These are phyloP conservation scores for Globisporangium sylvaticum DNA, from an alignment of 352 stramenopile genomes.

Conservation along the genomic window DNA sequence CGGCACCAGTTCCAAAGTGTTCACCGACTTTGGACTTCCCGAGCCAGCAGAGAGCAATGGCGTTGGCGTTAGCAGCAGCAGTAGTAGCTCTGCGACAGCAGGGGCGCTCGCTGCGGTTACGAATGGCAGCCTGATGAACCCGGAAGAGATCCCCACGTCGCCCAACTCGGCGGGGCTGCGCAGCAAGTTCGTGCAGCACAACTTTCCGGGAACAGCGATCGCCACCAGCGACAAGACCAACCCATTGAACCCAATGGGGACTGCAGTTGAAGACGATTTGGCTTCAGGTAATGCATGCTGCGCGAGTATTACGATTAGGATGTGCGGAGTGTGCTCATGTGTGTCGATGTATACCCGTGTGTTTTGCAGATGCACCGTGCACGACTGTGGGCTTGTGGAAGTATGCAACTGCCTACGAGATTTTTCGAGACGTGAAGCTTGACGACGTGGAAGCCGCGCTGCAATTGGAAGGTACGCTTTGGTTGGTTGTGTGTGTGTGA, in stretches of 20 bases:
- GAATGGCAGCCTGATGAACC: slow-evolving; percentile 15
- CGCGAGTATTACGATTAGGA: not conserved
- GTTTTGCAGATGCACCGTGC: slow-evolving; percentile 47
- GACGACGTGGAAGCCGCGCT: slow-evolving; percentile 58
- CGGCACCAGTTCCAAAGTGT: slow-evolving; percentile 37
- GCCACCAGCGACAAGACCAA: slow-evolving; percentile 22
- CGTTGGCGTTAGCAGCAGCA: not conserved
- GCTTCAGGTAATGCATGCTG: slow-evolving; percentile 34
- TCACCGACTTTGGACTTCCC: slow-evolving; percentile 22
- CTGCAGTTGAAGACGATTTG: slow-evolving; percentile 66
- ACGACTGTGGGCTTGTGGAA: slow-evolving; percentile 69
- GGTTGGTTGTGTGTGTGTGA: not conserved
- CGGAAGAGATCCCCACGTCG: slow-evolving; percentile 4
- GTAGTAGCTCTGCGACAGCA: not conserved
- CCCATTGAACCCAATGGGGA: slow-evolving; percentile 21
- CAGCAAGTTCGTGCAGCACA: slow-evolving; percentile 21
- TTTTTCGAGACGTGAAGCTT: slow-evolving; percentile 54
- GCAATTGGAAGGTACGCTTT: slow-evolving; percentile 44
- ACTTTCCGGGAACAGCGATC: slow-evolving; percentile 11
- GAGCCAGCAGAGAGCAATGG: slow-evolving; percentile 6
- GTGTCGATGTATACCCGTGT: not conserved
- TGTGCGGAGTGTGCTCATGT: not conserved
- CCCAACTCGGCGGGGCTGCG: slow-evolving; percentile 17
- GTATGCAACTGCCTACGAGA: slow-evolving; percentile 54
- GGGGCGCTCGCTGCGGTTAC: not conserved